Evolutionary conservation across 805 yeast species (phyloP).

Genomic region (Kodamaea laetipori): DNA sequence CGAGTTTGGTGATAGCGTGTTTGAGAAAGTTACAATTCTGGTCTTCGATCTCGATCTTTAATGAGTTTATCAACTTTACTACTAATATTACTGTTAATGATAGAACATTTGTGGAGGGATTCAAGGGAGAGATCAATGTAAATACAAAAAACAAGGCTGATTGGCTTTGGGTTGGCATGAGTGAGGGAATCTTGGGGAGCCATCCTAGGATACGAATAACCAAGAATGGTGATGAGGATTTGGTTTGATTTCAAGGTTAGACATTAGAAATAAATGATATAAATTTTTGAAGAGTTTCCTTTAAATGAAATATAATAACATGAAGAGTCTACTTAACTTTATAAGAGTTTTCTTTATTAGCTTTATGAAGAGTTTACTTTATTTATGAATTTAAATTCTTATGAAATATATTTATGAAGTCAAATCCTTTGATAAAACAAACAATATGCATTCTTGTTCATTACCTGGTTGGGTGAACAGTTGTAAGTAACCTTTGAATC

Average conservation of each 20-base stretch:
- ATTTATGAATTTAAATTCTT: too few relatives aligned
- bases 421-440: slow-evolving; percentile 61
- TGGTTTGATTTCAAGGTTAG: neutral
- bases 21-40: slow-evolving; percentile 80
- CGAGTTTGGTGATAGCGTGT: slow-evolving; percentile 84
- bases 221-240: slow-evolving; percentile 4
- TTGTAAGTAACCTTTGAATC: slow-evolving; percentile 67
- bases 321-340: neutral
- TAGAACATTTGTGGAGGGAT: slow-evolving; percentile 78
- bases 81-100: slow-evolving; percentile 81
- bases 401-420: neutral
- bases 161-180: slow-evolving; percentile 71
- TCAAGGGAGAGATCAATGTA: slow-evolving; percentile 63
- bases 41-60: slow-evolving; percentile 85
- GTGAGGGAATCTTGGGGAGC: slow-evolving; percentile 54
- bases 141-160: slow-evolving; percentile 46
- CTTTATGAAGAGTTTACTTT: too few relatives aligned
- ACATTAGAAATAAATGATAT: neutral
- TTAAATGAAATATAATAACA: too few relatives aligned
- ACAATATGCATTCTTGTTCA: slow-evolving; percentile 79
- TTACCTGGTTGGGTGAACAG: slow-evolving; percentile 52
- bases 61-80: slow-evolving; percentile 78
- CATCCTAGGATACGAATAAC: slow-evolving; percentile 53
- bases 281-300: neutral
- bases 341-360: too few relatives aligned